Evolutionary conservation across 2,329 filamentous ascomycete genomes (phyloP), one percentile per base, ranked within the genome.

Genomic region (Diplodia intermedia): DNA sequence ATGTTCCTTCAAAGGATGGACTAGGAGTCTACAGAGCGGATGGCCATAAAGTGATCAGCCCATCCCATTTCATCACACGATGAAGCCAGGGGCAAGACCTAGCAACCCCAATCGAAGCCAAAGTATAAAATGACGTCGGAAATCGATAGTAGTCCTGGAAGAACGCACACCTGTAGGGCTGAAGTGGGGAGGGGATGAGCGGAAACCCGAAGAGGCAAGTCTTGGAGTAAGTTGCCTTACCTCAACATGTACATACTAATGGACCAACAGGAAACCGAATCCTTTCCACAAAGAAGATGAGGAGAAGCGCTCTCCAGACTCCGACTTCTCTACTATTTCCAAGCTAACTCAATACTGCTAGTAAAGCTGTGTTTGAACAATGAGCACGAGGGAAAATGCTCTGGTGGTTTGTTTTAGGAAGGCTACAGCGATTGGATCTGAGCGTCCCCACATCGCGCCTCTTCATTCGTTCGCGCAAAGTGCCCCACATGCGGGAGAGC

Each of bases 371-470:
- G 50, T 26, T 9, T 18, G 29, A 11, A 6, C 9, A 55, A 9
- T 55, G 15, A n/a, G 26, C 4, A n/a, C 33, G 6, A 43, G 18
- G 56, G 11, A 8, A 60, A 43, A 47, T 20, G 12, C 23, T 20
- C 11, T 26, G 9, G 23, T n/a, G n/a, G 11, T 14, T 33, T 52
- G 29, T 18, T 36, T 38, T 12, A 6, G 43, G 60, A 50, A 63
- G 47, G 43, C 60, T 15, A 52, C 23, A 63, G 47, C 60, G 60
- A 52, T 36, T 52, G 43, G 60, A 50, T 9, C 26, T 23, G 26
- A 4, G 33, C 4, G 40, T 4, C 57, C 57, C 57, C 40, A 50
- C 57, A 6, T 49, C 20, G 40, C 26, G 57, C 15, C 55, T 60
- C 55, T 3, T 61, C 31, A 61, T 29, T 31, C 40, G 23, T 61